A percentile compares a stretch with the other conserved stretches of the same genome.
These are phyloP conservation scores for Penicillium macrosclerotiorum DNA, from an alignment of 495 filamentous ascomycete genomes.

Conservation along the genomic window DNA sequence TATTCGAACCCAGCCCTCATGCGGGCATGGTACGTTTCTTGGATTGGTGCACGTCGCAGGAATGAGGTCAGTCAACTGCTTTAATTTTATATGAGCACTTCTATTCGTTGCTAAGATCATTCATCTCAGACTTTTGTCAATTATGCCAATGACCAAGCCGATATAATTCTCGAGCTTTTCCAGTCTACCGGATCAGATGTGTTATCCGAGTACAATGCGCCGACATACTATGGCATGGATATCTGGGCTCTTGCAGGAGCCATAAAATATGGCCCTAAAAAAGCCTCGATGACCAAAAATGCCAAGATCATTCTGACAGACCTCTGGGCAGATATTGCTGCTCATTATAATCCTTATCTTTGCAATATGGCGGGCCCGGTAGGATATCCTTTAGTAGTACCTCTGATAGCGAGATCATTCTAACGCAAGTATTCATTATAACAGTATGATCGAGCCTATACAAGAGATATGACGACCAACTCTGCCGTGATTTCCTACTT, in stretches of 20 bases:
- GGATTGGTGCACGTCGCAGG: slow-evolving; percentile 19
- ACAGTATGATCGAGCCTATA: slow-evolving; percentile 29
- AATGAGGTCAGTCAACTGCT: slow-evolving; percentile 13
- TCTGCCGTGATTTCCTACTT: slow-evolving; percentile 25
- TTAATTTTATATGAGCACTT: background rate
- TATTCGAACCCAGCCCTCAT: slow-evolving; percentile 29
- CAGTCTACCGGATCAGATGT: slow-evolving; percentile 21
- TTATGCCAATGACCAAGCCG: slow-evolving; percentile 25
- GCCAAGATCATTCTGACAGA: slow-evolving; percentile 17
- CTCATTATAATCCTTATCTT: slow-evolving; percentile 29
- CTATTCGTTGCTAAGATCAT: background rate
- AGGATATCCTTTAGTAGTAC: background rate
- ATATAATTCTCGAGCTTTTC: slow-evolving; percentile 22
- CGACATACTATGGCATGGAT: slow-evolving; percentile 29
- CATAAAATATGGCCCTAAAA: slow-evolving; percentile 25
- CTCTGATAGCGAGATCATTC: background rate
- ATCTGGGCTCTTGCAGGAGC: slow-evolving; percentile 26
- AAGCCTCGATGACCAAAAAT: slow-evolving; percentile 17
- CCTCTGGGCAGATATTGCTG: slow-evolving; percentile 26
- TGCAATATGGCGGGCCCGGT: slow-evolving; percentile 15
- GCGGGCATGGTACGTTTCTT: slow-evolving; percentile 28
- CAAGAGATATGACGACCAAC: slow-evolving; percentile 25
- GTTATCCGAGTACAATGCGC: slow-evolving; percentile 27
- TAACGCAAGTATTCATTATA: slow-evolving; percentile 8
- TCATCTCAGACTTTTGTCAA: slow-evolving; percentile 21